Percentiles rank a stretch among this genome's conserved stretches.
phyloP scores from a whole-genome alignment of 495 filamentous ascomycete species.

The Trichoderma virens region DNA sequence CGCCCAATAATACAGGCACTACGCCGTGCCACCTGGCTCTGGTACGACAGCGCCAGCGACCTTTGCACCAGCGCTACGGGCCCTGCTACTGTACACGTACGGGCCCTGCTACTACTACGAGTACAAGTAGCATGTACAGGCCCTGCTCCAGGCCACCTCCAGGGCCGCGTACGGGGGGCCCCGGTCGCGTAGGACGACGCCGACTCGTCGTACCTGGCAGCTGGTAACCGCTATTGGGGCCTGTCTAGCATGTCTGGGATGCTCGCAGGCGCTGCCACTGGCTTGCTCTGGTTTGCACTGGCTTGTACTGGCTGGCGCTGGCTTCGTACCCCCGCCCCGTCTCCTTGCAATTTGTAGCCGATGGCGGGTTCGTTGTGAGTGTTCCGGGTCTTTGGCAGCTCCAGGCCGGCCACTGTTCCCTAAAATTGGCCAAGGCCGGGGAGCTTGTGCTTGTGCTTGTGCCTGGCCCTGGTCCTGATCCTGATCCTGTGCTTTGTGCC shows the following conservation, averaged over 20 bases:
- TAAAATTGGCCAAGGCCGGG: background rate
- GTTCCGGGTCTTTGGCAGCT: background rate
- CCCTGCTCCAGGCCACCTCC: background rate
- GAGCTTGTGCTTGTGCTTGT: background rate
- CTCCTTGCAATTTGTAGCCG: conserved; percentile 7
- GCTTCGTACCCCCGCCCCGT: background rate
- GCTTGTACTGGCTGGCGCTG: too few relatives aligned
- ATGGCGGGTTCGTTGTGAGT: background rate
- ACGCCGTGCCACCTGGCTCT: too few relatives aligned
- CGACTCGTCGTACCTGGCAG: conserved; percentile 9
- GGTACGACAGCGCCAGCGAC: too few relatives aligned
- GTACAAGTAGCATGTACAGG: too few relatives aligned
- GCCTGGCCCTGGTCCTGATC: too few relatives aligned
- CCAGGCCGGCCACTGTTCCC: background rate
- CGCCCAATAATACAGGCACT: background rate
- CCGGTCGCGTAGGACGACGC: conserved; percentile 1
- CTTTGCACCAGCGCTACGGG: too few relatives aligned
- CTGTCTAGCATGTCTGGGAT: background rate
- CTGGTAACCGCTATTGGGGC: conserved; percentile 6
- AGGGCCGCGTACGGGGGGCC: background rate
- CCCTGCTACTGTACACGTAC: too few relatives aligned
- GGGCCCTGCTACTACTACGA: background rate
- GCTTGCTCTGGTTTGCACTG: too few relatives aligned
- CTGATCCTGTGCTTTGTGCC: too few relatives aligned
- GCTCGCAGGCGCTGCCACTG: background rate